Evolutionary conservation across 331 rosid genomes (phyloP).

Genomic region (Dryas integrifolia): DNA sequence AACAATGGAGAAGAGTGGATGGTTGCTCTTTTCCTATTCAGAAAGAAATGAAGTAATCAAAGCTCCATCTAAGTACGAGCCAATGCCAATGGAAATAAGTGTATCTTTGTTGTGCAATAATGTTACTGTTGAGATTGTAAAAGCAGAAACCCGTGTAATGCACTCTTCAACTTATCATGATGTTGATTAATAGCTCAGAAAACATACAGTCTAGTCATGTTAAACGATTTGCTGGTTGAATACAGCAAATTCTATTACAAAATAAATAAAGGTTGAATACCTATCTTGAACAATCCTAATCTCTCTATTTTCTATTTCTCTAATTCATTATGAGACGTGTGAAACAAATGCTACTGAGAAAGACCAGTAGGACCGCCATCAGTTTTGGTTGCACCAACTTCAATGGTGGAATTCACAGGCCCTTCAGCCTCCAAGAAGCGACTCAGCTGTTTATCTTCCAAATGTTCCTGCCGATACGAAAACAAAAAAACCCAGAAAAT

Average conservation of each 20-base stretch:
- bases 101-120: background rate
- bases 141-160: background rate
- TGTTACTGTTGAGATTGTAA: background rate
- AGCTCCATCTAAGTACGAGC: background rate
- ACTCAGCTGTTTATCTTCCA: slow-evolving; percentile 66
- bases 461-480: slow-evolving; percentile 47
- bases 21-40: slow-evolving; percentile 72
- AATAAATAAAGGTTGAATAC: background rate
- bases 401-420: slow-evolving; percentile 16
- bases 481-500: background rate
- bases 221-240: background rate
- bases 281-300: background rate
- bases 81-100: background rate
- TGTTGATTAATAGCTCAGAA: slow-evolving; percentile 3
- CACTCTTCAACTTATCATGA: background rate
- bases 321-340: background rate
- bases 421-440: slow-evolving; percentile 70
- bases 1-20: slow-evolving; percentile 92
- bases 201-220: background rate
- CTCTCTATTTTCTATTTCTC: background rate
- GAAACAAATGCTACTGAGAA: slow-evolving; percentile 22
- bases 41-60: slow-evolving; percentile 46
- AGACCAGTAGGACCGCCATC: slow-evolving; percentile 16
- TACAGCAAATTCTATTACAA: slow-evolving; percentile 5
- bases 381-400: slow-evolving; percentile 15